Conservation (phyloP, 2,329 filamentous ascomycete genomes). For the Cladosporium sp. region DNA sequence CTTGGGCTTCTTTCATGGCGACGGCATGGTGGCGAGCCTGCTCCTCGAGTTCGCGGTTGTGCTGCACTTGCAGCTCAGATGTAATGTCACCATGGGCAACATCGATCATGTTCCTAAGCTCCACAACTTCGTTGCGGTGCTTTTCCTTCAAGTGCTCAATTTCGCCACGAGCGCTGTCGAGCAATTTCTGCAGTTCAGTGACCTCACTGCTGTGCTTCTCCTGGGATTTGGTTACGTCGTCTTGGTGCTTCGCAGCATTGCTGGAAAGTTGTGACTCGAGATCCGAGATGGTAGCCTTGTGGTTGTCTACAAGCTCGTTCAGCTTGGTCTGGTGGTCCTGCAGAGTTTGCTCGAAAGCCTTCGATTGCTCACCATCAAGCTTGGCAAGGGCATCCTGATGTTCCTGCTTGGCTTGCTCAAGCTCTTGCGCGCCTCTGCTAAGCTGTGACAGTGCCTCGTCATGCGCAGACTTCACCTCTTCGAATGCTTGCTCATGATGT, state of each 20-base stretch:
- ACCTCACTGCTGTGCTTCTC: conserved; percentile 22
- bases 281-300: conserved; percentile 20
- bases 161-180: conserved; percentile 26
- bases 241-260: background rate
- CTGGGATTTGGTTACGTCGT: conserved; percentile 19
- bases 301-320: conserved; percentile 18
- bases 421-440: background rate
- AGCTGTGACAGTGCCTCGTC: conserved; percentile 5
- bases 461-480: conserved; percentile 13
- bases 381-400: conserved; percentile 11
- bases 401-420: conserved; percentile 13
- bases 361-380: conserved; percentile 15
- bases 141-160: conserved; percentile 26
- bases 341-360: conserved; percentile 14
- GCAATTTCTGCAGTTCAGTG: background rate
- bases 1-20: conserved; percentile 13
- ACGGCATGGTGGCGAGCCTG: conserved; percentile 13
- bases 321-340: background rate
- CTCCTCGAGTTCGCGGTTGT: conserved; percentile 10
- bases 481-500: conserved; percentile 22
- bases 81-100: conserved; percentile 16
- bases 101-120: conserved; percentile 12
- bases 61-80: conserved; percentile 11
- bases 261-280: conserved; percentile 18
- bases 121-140: conserved; percentile 19